phyloP scores from a whole-genome alignment of 2,329 filamentous ascomycete genomes.

The Lasiodiplodia citricola region DNA sequence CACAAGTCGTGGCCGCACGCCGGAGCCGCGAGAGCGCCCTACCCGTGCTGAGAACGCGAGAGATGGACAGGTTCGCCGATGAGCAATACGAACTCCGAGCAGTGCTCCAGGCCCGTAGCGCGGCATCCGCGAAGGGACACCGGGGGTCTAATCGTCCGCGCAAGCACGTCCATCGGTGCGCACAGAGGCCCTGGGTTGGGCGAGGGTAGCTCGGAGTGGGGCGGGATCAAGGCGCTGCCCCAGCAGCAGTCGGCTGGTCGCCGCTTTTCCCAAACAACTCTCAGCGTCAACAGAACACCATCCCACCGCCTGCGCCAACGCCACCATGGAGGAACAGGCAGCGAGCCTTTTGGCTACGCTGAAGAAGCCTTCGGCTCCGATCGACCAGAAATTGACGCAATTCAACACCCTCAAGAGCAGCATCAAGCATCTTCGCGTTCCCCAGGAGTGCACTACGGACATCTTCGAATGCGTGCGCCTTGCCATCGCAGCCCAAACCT shows the following conservation, averaged over 20 bases:
- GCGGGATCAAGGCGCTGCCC: conserved; percentile 1
- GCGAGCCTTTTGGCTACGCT: conserved; percentile 59
- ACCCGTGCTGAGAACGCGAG: background rate
- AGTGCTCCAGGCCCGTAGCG: background rate
- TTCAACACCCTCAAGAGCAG: conserved; percentile 80
- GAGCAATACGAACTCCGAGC: background rate
- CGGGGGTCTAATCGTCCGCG: background rate
- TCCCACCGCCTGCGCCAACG: conserved; percentile 9
- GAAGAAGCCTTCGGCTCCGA: conserved; percentile 67
- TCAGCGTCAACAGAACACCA: conserved; percentile 22
- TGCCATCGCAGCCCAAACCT: conserved; percentile 77
- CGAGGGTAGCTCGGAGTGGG: background rate
- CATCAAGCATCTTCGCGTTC: conserved; percentile 92
- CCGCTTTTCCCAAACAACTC: conserved; percentile 25
- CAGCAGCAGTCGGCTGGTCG: conserved; percentile 9
- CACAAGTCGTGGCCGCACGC: conserved; percentile 6
- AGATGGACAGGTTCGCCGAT: background rate
- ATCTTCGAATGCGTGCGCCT: conserved; percentile 83
- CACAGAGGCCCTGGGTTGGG: background rate
- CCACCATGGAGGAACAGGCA: conserved; percentile 62
- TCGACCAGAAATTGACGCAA: conserved; percentile 73
- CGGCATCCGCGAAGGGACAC: background rate
- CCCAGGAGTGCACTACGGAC: conserved; percentile 70
- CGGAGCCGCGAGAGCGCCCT: background rate
- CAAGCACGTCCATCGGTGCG: background rate